Base-by-base conservation (phyloP, 1,284 basidiomycete genomes). In the Paramarasmius palmivorus region DNA sequence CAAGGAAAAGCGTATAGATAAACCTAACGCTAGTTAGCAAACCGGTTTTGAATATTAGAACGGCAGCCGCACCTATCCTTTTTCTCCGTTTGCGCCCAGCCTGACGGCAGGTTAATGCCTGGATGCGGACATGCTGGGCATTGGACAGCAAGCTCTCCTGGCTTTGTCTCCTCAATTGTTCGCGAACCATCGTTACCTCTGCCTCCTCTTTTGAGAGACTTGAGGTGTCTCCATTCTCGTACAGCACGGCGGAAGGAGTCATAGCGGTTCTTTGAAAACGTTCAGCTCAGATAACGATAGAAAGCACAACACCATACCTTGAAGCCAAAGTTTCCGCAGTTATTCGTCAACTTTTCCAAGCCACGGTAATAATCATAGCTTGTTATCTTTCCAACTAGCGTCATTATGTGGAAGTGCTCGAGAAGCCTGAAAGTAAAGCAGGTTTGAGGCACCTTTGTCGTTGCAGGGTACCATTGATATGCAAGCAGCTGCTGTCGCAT, bases 71-170 rank as follows among this genome's bases (percentile, higher is more conserved):
- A 40, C 50, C 25, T 49, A 50, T 52, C 29, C 6, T 49, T 47
- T 1, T 19, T 12, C 0, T 34, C 14, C 14, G 47, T 47, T 9
- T 20, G 22, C 3, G 57, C 45, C 63, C 59, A 65, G 17, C 58
- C 56, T 2, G 40, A 44, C 2, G 65, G 67, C 1, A 68, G 48
- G 50, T 71, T 71, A 22, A 46, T 58, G 0, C 53, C 62, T 0
- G 62, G 63, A 0, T 63, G 60, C 0, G 68, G 68, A 50, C 71
- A 73, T 2, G 69, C 69, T 1, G 65, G 68, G 42, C 69, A 73
- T 1, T 50, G 20, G 1, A 70, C 45, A 1, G 65, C 61, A 6
- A 60, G 61, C 5, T 61, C 55, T 0, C 68, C 65, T 0, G 37
- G 44, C 4, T 7, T 4, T 0, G 60, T 66, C 0, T 15, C 48